Evolutionary conservation across 83 land plant species (phyloP), one percentile per base, ranked within the genome.

Genomic region (Diphasiastrum complanatum): DNA sequence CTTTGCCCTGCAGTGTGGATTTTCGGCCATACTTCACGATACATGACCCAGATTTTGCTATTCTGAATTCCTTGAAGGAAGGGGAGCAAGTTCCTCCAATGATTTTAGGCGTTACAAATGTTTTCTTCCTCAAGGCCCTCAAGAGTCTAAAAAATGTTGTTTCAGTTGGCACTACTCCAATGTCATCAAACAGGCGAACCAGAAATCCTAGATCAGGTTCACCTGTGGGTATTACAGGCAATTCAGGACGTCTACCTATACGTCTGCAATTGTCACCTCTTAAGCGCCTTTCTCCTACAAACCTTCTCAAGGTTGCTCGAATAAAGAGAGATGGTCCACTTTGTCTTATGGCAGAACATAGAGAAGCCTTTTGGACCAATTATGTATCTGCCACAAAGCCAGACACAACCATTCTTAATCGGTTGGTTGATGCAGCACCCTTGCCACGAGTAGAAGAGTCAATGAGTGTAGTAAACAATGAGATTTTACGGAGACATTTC

Each of bases 1-100:
- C 99, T 28, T 76, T 95, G 1, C 86, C 79, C 27, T 82, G 74
- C 60, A 86, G 86, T 63, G 68, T 83, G 45, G 99, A 95, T 60
- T 89, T 89, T 51, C 83, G 99, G 46, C 99, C 99, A 20, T 95
- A 95, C 64, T 95, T 95, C 69, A 95, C 99, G 23, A 95, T 95
- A 65, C 99, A 95, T 57, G 92, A 95, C 54, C 86, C 92, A 0
- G 89, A 95, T 41, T 95, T 95, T 67, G 72, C 81, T 24, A 47
- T 50, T 4, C 71, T 91, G 16, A 84, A 91, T 66, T 82, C 95
- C 16, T 66, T 85, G 49, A 78, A 60, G 49, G 88, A 83, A 33
- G 84, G 84, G 2, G 84, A 76, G 25, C 60, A 45, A 5, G 81
- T 79, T 35, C 99, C 96, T 63, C 79, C 86, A 0, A 83, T 95